Percentiles rank a stretch among this genome's conserved stretches.
These are phyloP conservation scores for Sechiopsis laciniata DNA, from an alignment of 306 rosid genomes.

Conservation along the genomic window DNA sequence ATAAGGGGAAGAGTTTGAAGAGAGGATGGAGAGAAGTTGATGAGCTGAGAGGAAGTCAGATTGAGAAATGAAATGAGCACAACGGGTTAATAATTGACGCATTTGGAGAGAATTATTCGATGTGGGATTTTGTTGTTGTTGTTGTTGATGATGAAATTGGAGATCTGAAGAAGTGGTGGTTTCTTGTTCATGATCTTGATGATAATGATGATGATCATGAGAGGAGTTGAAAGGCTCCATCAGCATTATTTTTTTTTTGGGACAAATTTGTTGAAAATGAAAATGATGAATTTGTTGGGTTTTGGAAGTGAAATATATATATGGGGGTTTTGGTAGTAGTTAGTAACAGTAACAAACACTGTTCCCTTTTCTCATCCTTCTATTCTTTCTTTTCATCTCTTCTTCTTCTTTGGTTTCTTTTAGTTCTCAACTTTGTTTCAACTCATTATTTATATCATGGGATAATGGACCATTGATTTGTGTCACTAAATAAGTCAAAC, in stretches of 20 bases:
- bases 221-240: constrained; percentile 21
- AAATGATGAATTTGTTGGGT: not conserved
- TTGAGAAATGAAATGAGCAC: constrained; percentile 39
- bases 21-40: constrained; percentile 35
- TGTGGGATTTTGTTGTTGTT: not conserved
- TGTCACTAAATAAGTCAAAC: not conserved
- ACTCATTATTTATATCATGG: not conserved
- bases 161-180: constrained; percentile 20
- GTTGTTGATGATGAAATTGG: not conserved
- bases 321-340: constrained; percentile 1
- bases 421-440: not conserved
- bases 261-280: too few species aligned
- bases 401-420: not conserved
- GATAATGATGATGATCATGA: not conserved
- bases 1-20: constrained; percentile 33
- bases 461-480: too few species aligned
- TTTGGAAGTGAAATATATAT: not conserved
- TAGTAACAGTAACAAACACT: not conserved
- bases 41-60: constrained; percentile 39
- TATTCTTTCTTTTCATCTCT: not conserved
- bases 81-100: constrained; percentile 40
- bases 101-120: constrained; percentile 17
- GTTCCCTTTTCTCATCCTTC: constrained; percentile 1
- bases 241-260: not conserved
- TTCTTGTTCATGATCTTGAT: constrained; percentile 13